Conservation (phyloP, 164 flowering plant species). For the Tetracentron sinense region DNA sequence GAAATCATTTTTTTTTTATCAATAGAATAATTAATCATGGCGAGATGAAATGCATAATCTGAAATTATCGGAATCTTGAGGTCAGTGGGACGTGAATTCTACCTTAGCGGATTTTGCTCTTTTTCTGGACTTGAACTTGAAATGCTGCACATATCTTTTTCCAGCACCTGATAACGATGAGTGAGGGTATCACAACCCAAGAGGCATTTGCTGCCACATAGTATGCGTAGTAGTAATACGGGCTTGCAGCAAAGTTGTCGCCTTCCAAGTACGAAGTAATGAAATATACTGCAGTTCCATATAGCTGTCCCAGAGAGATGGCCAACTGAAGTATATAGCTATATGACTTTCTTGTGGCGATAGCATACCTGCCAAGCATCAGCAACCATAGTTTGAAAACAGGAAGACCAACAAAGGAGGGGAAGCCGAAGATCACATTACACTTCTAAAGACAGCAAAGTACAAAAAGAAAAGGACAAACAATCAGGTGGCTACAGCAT, state of each 20-base stretch:
- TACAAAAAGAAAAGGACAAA: background rate
- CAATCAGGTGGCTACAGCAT: background rate
- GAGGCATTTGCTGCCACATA: conserved; percentile 58
- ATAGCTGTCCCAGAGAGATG: conserved; percentile 83
- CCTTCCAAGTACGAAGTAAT: conserved; percentile 72
- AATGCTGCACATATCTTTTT: conserved; percentile 62
- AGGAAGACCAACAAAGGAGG: too few relatives aligned
- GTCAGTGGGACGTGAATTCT: background rate
- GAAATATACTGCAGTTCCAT: conserved; percentile 67
- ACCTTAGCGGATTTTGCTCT: conserved; percentile 49
- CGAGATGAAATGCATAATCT: background rate
- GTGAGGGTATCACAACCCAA: conserved; percentile 75
- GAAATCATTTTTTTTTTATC: too few relatives aligned
- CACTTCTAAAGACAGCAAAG: background rate
- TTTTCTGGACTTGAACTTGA: conserved; percentile 39
- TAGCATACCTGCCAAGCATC: conserved; percentile 62
- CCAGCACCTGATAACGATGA: conserved; percentile 70
- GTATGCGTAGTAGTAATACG: conserved; percentile 63
- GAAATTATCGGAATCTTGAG: background rate
- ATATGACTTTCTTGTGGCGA: conserved; percentile 60
- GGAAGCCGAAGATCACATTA: too few relatives aligned
- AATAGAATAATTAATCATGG: too few relatives aligned
- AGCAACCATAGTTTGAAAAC: background rate
- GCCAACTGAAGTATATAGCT: conserved; percentile 75
- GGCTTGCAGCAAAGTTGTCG: conserved; percentile 64